A percentile compares a stretch with the other conserved stretches of the same genome.
These are phyloP conservation scores for Nephromyces sp. DNA, from an alignment of 169 alveolate genomes.

Conservation along the genomic window DNA sequence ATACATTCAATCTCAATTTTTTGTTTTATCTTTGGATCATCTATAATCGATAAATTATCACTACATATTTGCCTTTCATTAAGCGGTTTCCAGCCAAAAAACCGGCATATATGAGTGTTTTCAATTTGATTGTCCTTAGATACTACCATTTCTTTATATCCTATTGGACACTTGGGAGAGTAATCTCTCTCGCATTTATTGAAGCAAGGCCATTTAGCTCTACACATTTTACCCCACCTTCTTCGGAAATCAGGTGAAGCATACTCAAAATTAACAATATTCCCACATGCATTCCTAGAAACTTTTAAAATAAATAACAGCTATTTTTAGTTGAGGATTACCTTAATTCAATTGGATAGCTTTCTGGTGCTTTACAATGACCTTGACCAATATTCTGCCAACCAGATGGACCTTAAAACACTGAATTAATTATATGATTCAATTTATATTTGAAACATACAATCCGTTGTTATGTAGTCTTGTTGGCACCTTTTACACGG, in stretches of 20 bases:
- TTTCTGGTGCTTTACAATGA: neutral
- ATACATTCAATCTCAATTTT: too few relatives aligned
- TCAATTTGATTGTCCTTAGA: too few relatives aligned
- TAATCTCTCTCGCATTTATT: neutral
- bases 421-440: neutral
- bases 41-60: too few relatives aligned
- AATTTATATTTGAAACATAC: neutral
- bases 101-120: too few relatives aligned
- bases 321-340: too few relatives aligned
- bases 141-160: too few relatives aligned
- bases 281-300: neutral
- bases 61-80: too few relatives aligned
- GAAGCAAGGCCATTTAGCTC: neutral
- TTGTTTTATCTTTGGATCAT: too few relatives aligned
- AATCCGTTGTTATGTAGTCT: neutral
- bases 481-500: neutral
- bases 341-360: neutral
- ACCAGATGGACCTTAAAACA: neutral
- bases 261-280: neutral
- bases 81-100: too few relatives aligned
- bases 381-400: neutral
- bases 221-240: neutral
- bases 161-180: neutral
- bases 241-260: neutral
- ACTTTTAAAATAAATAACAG: too few relatives aligned